Base-by-base conservation (phyloP, 192 early-diverging fungal genomes). In the Diversispora eburnea region DNA sequence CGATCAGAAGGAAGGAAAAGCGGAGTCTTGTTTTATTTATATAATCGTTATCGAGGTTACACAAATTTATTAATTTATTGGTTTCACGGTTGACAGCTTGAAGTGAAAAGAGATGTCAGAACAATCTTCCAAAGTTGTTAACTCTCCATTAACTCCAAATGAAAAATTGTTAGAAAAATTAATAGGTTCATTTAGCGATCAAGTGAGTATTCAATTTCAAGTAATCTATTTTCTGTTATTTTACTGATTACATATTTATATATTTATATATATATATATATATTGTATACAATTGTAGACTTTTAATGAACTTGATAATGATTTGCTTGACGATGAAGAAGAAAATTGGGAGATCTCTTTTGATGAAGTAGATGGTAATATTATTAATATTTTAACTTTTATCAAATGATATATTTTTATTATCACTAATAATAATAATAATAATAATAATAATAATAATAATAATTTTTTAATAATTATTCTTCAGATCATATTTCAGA, bases 401-500 rank as follows among this genome's bases (percentile, higher is more conserved):
- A 4, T 8, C 10, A 8, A 22, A 68, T 22, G 39, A 8, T 4
- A 43, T 61, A 0, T 46, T 42, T 42, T 20, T 0, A 54, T 47
- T 41, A 8, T 12, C 15, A 43, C 42, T 4, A 0, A n/a, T 46
- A 3, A 15, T n/a, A 60, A 41, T 72, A 17, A 60, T 52, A 55
- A 56, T 41, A 54, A 8, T n/a, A 3, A 49, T 8, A 48, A 58
- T 49, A 13, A 9, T 51, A 55, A 46, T 39, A 70, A n/a, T n/a
- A 17, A 45, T 51, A 41, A 46, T 13, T 22, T 62, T 70, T 42
- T 56, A 5, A 33, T 33, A 33, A 33, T 33, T 33, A 33, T 48
- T 41, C 65, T 4, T 2, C 56, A 85, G 88, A 92, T 65, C 79
- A 85, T 17, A 89, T 92, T 42, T 81, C 87, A 47, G 89, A 90